These are phyloP conservation scores for Daldinia concentrica DNA, from an alignment of 495 filamentous ascomycete genomes.

Conservation along the genomic window DNA sequence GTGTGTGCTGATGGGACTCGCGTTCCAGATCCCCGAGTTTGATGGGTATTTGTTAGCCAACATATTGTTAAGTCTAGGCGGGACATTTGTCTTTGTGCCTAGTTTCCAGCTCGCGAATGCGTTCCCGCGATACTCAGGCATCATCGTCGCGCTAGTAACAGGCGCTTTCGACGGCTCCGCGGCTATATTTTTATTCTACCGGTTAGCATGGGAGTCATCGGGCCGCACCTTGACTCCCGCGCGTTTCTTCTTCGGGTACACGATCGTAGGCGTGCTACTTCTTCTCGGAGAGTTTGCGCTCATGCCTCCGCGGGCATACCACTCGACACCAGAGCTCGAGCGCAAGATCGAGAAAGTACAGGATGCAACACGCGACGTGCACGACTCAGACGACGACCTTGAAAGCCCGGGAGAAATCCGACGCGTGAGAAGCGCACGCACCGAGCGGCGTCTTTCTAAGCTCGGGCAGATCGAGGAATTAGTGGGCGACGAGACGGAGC, in stretches of 20 bases:
- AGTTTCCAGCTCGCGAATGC: constrained; percentile 77
- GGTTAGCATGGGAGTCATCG: constrained; percentile 65
- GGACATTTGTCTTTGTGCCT: constrained; percentile 75
- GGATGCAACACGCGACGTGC: constrained; percentile 46
- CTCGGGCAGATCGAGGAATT: constrained; percentile 56
- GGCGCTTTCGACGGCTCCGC: constrained; percentile 78
- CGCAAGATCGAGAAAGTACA: constrained; percentile 50
- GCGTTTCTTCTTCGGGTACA: constrained; percentile 72
- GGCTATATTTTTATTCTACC: constrained; percentile 73
- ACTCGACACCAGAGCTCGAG: constrained; percentile 66
- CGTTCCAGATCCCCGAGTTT: constrained; percentile 61
- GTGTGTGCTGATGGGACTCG: constrained; percentile 65
- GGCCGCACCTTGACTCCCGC: constrained; percentile 61
- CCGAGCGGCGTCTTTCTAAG: constrained; percentile 42
- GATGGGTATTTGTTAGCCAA: constrained; percentile 72
- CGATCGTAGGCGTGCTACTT: constrained; percentile 66
- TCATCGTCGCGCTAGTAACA: constrained; percentile 73
- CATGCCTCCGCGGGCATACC: constrained; percentile 71
- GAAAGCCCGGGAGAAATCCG: constrained; percentile 42
- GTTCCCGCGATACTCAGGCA: constrained; percentile 70
- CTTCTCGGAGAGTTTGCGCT: constrained; percentile 64
- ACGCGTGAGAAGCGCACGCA: constrained; percentile 50
- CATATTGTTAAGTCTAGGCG: constrained; percentile 71
- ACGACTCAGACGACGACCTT: constrained; percentile 54
- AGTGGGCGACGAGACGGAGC: constrained; percentile 52